These are phyloP conservation scores for Wickerhamomyces hampshirensis DNA, from an alignment of 805 yeast species.

Conservation along the genomic window DNA sequence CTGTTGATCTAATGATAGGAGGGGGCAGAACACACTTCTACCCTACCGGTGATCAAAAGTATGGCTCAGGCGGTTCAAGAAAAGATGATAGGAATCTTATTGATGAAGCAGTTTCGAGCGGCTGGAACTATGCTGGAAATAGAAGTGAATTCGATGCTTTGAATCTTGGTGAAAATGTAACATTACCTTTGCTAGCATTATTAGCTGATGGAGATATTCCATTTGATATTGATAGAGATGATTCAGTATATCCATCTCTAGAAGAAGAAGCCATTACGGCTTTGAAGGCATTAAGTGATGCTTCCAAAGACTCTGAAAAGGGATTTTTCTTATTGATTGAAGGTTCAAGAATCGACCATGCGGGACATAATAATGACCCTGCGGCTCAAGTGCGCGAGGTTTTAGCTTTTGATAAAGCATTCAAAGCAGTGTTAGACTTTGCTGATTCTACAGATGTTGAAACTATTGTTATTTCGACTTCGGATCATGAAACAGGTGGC, in stretches of 20 bases:
- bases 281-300: slow-evolving; percentile 57
- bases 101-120: slow-evolving; percentile 51
- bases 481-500: slow-evolving; percentile 97
- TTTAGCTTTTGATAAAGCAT: slow-evolving; percentile 80
- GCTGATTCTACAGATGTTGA: slow-evolving; percentile 67
- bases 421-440: slow-evolving; percentile 65
- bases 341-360: slow-evolving; percentile 93
- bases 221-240: slow-evolving; percentile 73
- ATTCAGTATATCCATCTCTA: slow-evolving; percentile 61
- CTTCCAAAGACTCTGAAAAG: slow-evolving; percentile 65
- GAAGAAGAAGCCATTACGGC: slow-evolving; percentile 78
- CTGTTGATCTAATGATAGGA: slow-evolving; percentile 81
- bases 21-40: slow-evolving; percentile 88
- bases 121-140: slow-evolving; percentile 62
- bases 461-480: slow-evolving; percentile 74
- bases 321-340: slow-evolving; percentile 87
- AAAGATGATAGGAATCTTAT: slow-evolving; percentile 65
- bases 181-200: slow-evolving; percentile 72
- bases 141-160: slow-evolving; percentile 55
- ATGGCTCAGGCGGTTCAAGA: slow-evolving; percentile 52
- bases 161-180: slow-evolving; percentile 54
- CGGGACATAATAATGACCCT: slow-evolving; percentile 92
- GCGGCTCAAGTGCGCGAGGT: slow-evolving; percentile 93
- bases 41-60: slow-evolving; percentile 35
- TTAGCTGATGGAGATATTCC: slow-evolving; percentile 78